A percentile compares a stretch with the other conserved stretches of the same genome.
Evolutionary conservation across 1,284 basidiomycete species (phyloP).

Genomic region (Coriolopsis trogii): DNA sequence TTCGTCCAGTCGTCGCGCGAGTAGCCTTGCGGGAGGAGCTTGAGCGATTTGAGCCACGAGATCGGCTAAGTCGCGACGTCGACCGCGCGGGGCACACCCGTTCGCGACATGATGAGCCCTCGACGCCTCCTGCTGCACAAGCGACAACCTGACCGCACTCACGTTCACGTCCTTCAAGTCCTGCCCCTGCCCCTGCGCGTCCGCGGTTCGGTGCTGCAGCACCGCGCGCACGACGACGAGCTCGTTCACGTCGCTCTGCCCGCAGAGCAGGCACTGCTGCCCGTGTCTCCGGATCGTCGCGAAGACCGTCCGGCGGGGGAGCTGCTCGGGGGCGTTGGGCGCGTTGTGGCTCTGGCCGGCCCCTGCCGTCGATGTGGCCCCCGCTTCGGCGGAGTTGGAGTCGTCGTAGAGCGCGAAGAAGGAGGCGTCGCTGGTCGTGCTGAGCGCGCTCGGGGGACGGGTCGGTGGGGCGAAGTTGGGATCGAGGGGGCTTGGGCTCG

Average conservation of each 20-base stretch:
- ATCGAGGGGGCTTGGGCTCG: slow-evolving; percentile 4
- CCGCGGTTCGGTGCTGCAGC: slow-evolving; percentile 7
- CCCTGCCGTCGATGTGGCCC: neutral
- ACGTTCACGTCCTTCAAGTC: slow-evolving; percentile 2
- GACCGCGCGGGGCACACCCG: neutral
- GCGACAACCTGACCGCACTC: no score
- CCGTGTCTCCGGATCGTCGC: slow-evolving; percentile 14
- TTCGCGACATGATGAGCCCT: neutral
- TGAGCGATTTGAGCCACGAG: slow-evolving; percentile 1
- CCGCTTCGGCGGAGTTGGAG: neutral
- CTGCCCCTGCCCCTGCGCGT: neutral
- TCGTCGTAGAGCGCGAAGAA: slow-evolving; percentile 16
- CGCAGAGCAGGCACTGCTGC: slow-evolving; percentile 11
- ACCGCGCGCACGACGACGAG: slow-evolving; percentile 8
- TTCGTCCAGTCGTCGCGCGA: slow-evolving; percentile 17
- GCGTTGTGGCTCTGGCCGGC: neutral
- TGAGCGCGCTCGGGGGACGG: slow-evolving; percentile 13
- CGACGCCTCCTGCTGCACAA: no score
- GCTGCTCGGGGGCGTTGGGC: slow-evolving; percentile 5
- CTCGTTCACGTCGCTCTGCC: slow-evolving; percentile 1
- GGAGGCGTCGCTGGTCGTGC: slow-evolving; percentile 13
- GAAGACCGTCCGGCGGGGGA: slow-evolving; percentile 11
- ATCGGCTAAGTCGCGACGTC: slow-evolving; percentile 2
- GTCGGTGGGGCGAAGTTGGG: slow-evolving; percentile 12
- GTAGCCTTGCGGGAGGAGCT: slow-evolving; percentile 4